Evolutionary conservation across 2,329 filamentous ascomycete genomes (phyloP).

Genomic region (Botrytis squamosa): DNA sequence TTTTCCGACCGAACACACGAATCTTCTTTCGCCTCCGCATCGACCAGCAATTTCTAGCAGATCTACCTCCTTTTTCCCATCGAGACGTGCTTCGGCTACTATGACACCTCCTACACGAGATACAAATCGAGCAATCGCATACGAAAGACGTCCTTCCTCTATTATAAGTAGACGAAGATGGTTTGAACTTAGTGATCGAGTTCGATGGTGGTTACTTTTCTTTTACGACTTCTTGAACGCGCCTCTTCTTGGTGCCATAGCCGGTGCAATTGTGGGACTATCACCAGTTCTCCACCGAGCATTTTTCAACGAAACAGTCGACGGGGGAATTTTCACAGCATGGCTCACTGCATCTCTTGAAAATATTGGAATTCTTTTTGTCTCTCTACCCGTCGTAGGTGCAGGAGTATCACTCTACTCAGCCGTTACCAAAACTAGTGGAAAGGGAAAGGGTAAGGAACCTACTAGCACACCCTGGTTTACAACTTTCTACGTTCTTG

Average conservation of each 20-base stretch:
- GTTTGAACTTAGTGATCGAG: conserved; percentile 34
- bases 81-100: conserved; percentile 24
- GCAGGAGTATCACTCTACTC: conserved; percentile 64
- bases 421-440: conserved; percentile 49
- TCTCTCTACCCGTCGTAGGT: conserved; percentile 62
- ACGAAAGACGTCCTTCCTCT: conserved; percentile 36
- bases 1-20: conserved; percentile 45
- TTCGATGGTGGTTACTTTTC: conserved; percentile 42
- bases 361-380: conserved; percentile 63
- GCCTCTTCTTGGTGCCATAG: conserved; percentile 57
- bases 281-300: conserved; percentile 56
- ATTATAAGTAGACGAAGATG: conserved; percentile 34
- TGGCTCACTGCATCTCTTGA: conserved; percentile 63
- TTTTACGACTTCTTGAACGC: conserved; percentile 56
- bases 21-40: conserved; percentile 46
- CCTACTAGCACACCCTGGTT: conserved; percentile 47
- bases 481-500: conserved; percentile 50
- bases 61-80: conserved; percentile 38
- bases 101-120: conserved; percentile 20
- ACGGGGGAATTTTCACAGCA: conserved; percentile 64
- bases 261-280: conserved; percentile 60
- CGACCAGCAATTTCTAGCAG: conserved; percentile 6
- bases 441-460: conserved; percentile 32
- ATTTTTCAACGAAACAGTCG: conserved; percentile 57
- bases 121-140: conserved; percentile 9